Percentiles rank a stretch among this genome's conserved stretches.
phyloP scores from a whole-genome alignment of 495 filamentous ascomycete genomes.

The Penicillium ochrochloron region DNA sequence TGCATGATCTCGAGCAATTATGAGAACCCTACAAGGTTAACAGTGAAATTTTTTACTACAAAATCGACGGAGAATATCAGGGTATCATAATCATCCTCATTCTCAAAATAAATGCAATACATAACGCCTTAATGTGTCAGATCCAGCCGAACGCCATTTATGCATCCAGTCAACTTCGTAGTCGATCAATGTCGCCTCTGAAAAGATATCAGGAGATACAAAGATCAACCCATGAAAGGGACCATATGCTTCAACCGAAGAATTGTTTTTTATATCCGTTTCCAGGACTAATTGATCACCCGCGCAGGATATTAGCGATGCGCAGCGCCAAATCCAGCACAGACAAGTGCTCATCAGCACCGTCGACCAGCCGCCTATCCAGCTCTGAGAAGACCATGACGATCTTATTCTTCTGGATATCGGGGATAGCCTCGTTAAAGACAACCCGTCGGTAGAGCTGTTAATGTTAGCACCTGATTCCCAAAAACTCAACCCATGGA shows the following conservation, averaged over 20 bases:
- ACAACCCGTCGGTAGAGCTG: constrained; percentile 85
- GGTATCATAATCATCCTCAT: constrained; percentile 35
- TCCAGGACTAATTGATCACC: constrained; percentile 14
- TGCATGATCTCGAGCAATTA: not conserved
- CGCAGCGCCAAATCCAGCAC: constrained; percentile 83
- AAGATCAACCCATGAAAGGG: not conserved
- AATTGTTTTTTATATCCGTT: not conserved
- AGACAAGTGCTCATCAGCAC: constrained; percentile 93
- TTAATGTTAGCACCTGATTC: constrained; percentile 13
- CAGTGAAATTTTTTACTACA: not conserved
- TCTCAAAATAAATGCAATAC: constrained; percentile 23
- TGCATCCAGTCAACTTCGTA: not conserved
- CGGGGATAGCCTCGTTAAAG: constrained; percentile 79
- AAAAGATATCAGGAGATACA: not conserved
- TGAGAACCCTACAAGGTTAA: not conserved
- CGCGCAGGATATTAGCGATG: constrained; percentile 74
- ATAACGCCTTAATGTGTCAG: constrained; percentile 28
- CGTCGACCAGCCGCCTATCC: constrained; percentile 94
- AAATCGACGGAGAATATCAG: constrained; percentile 8
- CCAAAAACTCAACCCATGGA: not conserved
- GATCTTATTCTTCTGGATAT: constrained; percentile 89
- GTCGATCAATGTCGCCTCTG: not conserved
- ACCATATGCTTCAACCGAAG: constrained; percentile 7
- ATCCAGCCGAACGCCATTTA: constrained; percentile 6
- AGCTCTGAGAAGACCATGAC: constrained; percentile 87